Evolutionary conservation across 495 filamentous ascomycete genomes (phyloP).

Genomic region (Hypoxylon intermedium): DNA sequence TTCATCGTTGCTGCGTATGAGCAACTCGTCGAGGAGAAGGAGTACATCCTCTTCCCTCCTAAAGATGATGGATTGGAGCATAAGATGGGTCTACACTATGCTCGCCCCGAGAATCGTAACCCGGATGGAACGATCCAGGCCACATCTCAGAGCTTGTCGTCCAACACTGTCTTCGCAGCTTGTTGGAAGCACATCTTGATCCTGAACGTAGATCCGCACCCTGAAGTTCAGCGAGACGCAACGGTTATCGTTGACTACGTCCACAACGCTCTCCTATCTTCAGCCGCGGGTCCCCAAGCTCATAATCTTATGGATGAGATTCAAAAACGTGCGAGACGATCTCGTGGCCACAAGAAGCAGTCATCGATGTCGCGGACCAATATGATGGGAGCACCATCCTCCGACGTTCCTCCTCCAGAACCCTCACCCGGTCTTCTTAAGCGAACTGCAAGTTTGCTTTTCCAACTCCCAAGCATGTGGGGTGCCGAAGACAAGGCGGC

Average conservation of each 20-base stretch:
- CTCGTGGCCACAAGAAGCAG: conserved; percentile 57
- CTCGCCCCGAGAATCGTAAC: conserved; percentile 56
- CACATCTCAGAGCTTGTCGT: conserved; percentile 66
- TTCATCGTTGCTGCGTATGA: conserved; percentile 93
- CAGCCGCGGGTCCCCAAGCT: conserved; percentile 72
- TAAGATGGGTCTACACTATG: conserved; percentile 63
- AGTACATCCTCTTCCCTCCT: conserved; percentile 61
- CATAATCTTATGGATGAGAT: conserved; percentile 81
- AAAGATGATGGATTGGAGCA: conserved; percentile 61
- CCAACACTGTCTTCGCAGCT: conserved; percentile 86
- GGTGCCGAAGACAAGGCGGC: conserved; percentile 51
- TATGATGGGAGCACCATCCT: conserved; percentile 47
- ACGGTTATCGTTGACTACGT: conserved; percentile 82
- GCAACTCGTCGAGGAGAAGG: conserved; percentile 84
- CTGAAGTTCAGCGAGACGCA: conserved; percentile 87
- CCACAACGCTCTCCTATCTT: conserved; percentile 76
- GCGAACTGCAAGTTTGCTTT: conserved; percentile 62
- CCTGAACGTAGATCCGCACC: conserved; percentile 91
- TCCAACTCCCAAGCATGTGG: conserved; percentile 60
- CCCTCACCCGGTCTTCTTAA: conserved; percentile 57
- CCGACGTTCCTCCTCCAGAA: conserved; percentile 49
- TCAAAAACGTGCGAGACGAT: conserved; percentile 61
- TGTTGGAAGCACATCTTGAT: conserved; percentile 94
- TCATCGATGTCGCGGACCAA: conserved; percentile 50
- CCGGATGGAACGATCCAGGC: conserved; percentile 58